Base-by-base conservation (phyloP, 768 basidiomycete species). In the Mycena amicta region DNA sequence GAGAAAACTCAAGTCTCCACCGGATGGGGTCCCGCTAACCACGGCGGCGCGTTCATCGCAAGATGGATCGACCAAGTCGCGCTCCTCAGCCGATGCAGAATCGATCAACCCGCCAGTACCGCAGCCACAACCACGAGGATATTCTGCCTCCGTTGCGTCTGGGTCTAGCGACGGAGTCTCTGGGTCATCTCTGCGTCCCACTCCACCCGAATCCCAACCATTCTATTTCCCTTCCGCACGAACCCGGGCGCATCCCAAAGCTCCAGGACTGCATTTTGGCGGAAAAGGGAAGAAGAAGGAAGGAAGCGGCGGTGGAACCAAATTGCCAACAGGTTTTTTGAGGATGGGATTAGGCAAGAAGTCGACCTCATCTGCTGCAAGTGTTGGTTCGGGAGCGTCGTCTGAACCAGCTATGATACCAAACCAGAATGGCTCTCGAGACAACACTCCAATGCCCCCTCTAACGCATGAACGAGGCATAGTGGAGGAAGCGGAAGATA, bases 201-300 rank as follows among this genome's bases (percentile, higher is more conserved):
- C n/a, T n/a, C 33, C 8, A 37, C 33, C 8, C 33, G 25, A 37
- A 0, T 2, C 57, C 22, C 54, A 53, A 25, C 30, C 57, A 13
- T 63, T 63, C 47, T 63, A 56, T 41, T 63, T 59, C 28, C 61
- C 61, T 3, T 53, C 51, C 23, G 28, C 60, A 20, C 56, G 63
- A 39, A 61, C 63, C 45, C 60, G 63, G 25, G 57, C 56, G 52
- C 63, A 65, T 29, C 63, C 63, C 37, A 65, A 65, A 47, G 27
- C 57, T 29, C 53, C 63, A 40, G 46, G 49, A 52, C 27, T 56
- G 50, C 12, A 56, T 28, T 47, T 60, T 51, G 50, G 56, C n/a
- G n/a, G n/a, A n/a, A 64, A 56, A 39, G 53, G 50, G 29, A 67
- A 61, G 50, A 65, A 65, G 52, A 64, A 53, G 51, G 61, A 56